Evolutionary conservation across 2,329 filamentous ascomycete genomes (phyloP).

Genomic region (Exophiala viscosa): DNA sequence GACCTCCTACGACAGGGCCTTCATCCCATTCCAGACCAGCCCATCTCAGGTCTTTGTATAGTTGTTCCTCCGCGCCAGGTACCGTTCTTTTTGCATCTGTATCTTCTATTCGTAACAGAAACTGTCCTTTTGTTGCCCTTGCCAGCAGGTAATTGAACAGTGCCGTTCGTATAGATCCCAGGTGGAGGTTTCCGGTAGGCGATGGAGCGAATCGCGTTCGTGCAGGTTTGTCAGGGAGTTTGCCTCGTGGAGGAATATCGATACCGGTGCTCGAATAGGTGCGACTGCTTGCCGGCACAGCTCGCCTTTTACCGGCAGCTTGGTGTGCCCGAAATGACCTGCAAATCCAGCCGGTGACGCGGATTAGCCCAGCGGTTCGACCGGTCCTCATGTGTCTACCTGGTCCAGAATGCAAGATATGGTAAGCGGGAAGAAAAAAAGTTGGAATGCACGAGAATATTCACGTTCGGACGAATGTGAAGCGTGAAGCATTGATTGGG

Average conservation of each 20-base stretch:
- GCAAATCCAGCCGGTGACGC: slow-evolving; percentile 18
- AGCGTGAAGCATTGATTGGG: too few relatives aligned
- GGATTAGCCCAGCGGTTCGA: slow-evolving; percentile 5
- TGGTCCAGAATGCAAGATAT: background rate
- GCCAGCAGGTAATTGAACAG: slow-evolving; percentile 95
- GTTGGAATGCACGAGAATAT: slow-evolving; percentile 20
- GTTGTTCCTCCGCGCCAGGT: slow-evolving; percentile 68
- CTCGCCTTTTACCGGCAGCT: background rate
- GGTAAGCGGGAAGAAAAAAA: slow-evolving; percentile 11
- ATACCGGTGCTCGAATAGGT: background rate
- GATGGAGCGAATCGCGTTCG: slow-evolving; percentile 91
- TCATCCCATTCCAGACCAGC: slow-evolving; percentile 91
- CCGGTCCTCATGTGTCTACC: slow-evolving; percentile 16
- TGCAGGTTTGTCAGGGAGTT: slow-evolving; percentile 56
- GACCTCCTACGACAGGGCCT: slow-evolving; percentile 77
- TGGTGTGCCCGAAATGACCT: slow-evolving; percentile 16
- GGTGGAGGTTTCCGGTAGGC: slow-evolving; percentile 87
- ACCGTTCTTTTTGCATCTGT: slow-evolving; percentile 81
- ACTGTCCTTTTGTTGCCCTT: slow-evolving; percentile 80
- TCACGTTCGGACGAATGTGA: slow-evolving; percentile 1
- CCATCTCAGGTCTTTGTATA: slow-evolving; percentile 82
- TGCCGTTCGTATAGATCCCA: slow-evolving; percentile 87
- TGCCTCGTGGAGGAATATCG: slow-evolving; percentile 29
- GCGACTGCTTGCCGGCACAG: background rate
- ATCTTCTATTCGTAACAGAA: slow-evolving; percentile 87